A percentile compares a stretch with the other conserved stretches of the same genome.
Conservation (phyloP, 306 rosid genomes). For the Pyrus betulifolia region DNA sequence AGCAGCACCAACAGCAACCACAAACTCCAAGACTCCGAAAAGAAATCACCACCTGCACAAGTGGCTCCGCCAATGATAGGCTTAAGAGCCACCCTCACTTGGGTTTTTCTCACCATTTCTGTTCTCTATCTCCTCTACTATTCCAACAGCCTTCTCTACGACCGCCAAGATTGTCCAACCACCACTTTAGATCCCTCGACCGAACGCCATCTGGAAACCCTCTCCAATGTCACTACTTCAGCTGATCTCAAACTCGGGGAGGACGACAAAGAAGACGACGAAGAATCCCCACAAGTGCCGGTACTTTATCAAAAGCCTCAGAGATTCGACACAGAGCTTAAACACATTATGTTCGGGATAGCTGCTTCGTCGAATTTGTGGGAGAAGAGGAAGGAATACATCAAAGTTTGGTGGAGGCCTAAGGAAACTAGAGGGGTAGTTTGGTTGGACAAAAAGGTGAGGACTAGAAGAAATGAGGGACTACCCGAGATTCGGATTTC, state of each 20-base stretch:
- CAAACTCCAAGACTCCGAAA: slow-evolving; percentile 18
- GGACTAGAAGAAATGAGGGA: slow-evolving; percentile 22
- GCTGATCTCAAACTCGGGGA: background rate
- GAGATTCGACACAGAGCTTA: slow-evolving; percentile 38
- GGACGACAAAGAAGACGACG: background rate
- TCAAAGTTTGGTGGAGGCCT: slow-evolving; percentile 86
- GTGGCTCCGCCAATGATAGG: slow-evolving; percentile 10
- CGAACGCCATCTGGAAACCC: slow-evolving; percentile 18
- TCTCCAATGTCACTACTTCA: slow-evolving; percentile 22
- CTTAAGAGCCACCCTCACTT: slow-evolving; percentile 37
- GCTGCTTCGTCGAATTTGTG: slow-evolving; percentile 76
- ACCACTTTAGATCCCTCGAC: slow-evolving; percentile 13
- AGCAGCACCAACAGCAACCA: background rate
- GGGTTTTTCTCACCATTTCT: slow-evolving; percentile 39
- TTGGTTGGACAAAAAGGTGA: slow-evolving; percentile 60
- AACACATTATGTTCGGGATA: slow-evolving; percentile 76
- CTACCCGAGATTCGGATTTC: slow-evolving; percentile 74
- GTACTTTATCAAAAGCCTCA: slow-evolving; percentile 16
- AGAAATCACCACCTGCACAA: slow-evolving; percentile 10
- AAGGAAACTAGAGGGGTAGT: slow-evolving; percentile 71
- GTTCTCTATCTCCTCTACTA: slow-evolving; percentile 51
- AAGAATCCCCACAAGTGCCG: background rate
- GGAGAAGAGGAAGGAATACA: slow-evolving; percentile 66
- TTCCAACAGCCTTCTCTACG: slow-evolving; percentile 41
- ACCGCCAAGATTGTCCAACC: slow-evolving; percentile 37